Percentiles rank a stretch among this genome's conserved stretches.
phyloP scores from a whole-genome alignment of 306 rosid species.

The Glycine soja region DNA sequence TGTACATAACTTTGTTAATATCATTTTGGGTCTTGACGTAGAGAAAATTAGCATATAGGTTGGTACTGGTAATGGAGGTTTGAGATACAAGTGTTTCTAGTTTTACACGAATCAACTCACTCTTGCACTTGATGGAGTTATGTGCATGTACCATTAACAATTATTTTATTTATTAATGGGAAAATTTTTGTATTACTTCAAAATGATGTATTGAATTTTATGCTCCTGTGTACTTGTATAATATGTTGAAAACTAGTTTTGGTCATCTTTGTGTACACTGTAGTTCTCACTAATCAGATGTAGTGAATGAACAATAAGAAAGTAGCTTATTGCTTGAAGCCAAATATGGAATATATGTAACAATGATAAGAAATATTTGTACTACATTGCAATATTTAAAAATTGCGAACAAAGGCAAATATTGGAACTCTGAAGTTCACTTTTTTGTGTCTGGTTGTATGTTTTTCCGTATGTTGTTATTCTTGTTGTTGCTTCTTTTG shows the following conservation, averaged over 20 bases:
- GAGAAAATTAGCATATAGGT: neutral
- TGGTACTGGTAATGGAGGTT: neutral
- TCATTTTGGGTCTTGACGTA: constrained; percentile 32
- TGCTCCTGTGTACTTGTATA: constrained; percentile 8
- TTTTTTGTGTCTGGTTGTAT: too few species aligned
- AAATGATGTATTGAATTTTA: constrained; percentile 34
- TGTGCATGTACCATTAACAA: constrained; percentile 1
- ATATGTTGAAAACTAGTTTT: constrained; percentile 22
- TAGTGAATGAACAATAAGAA: too few species aligned
- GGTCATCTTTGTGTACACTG: constrained; percentile 43
- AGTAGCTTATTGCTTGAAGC: too few species aligned
- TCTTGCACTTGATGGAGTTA: constrained; percentile 36
- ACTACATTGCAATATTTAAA: too few species aligned
- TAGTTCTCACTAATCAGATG: constrained; percentile 36
- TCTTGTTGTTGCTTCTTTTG: neutral
- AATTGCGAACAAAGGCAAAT: too few species aligned
- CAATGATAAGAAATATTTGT: too few species aligned
- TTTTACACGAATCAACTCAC: constrained; percentile 21
- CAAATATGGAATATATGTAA: too few species aligned
- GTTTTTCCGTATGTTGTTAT: neutral
- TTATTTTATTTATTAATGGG: neutral
- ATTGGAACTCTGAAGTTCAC: too few species aligned
- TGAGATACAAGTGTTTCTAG: constrained; percentile 14
- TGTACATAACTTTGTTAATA: constrained; percentile 38
- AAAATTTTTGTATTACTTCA: constrained; percentile 14